Evolutionary conservation across 345 rosid species (phyloP), one percentile per base, ranked within the genome.

Genomic region (Durio zibethinus): DNA sequence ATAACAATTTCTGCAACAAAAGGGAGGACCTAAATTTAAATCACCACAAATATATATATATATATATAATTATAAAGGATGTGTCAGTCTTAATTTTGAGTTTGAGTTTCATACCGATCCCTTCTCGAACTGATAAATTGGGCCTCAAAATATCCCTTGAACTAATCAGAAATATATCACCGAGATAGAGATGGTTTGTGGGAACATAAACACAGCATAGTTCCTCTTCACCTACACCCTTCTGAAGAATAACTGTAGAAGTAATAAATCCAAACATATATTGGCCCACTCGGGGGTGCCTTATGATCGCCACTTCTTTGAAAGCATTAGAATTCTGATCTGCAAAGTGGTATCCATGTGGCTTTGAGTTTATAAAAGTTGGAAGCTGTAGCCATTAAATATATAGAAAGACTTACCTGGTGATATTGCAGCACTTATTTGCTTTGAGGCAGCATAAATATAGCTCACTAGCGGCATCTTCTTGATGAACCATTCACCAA

Each of bases 401-500:
- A 2, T 50, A 0, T 12, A 10, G 33, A 43, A 43, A 20, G 25
- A 2, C 48, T 52, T 40, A 90, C 93, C 97, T 72, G 94, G 90
- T 33, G 94, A 92, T 77, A 92, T 92, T 18, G 97, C 94, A 53
- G 90, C 84, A 54, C 92, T 92, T 18, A 90, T 92, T 88, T 90
- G 92, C 77, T 90, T 90, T 21, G 97, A 92, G 81, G 97, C 93
- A 4, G 90, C 80, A 80, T 90, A 92, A 36, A 89, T 92, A 56
- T 92, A 89, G 65, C 97, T 88, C 14, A 90, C 73, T 0, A 90
- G 82, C 4, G 94, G 93, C 94, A 92, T 92, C 80, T 88, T 89
- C 89, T 87, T 92, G 53, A 92, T 90, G 75, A 90, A 85, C 93
- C 91, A 89, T 82, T 92, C 94, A 20, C 94, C 94, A 35, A 89